Evolutionary conservation across 805 yeast species (phyloP), one percentile per base, ranked within the genome.

Genomic region (Starmerella bombicola): DNA sequence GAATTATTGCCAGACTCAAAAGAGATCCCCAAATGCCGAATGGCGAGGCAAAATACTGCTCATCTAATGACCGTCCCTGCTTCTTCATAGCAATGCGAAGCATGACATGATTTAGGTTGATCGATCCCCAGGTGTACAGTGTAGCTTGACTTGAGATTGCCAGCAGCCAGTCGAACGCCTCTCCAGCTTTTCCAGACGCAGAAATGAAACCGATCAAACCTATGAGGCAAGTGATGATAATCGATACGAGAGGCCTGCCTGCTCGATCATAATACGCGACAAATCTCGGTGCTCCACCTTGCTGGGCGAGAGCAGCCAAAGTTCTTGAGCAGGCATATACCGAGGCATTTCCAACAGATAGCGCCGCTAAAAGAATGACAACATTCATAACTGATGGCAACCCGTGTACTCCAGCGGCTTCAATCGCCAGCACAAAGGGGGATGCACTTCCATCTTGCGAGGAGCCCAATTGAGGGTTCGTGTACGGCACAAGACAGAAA

Each of bases 321-420:
- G 81, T 75, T 56, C 86, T 71, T n/a, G 83, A 75, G 47, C 80
- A 71, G 5, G 76, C 83, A 53, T 69, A 79, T 7, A 78, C 78
- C 1, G 81, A 70, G n/a, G 83, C 73, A 55, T 78, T 78, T 19
- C 82, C 85, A 13, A 78, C 85, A 2, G 84, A 77, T 35, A 77
- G 59, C 13, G 78, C 76, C 2, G 86, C 70, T 41, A 78, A 69
- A 59, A 79, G 58, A 51, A 79, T 75, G 33, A 78, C 81, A 0
- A 71, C 84, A 53, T 79, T 79, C 70, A 79, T 68, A 28, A 79
- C 69, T 4, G 79, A 71, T 9, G 84, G 83, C 40, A 79, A 65
- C 17, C 76, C 85, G 16, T 58, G 58, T 47, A 79, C 77, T 18
- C 80, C 77, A 30, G 80, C 84, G 50, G 75, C 69, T 47, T 64